Evolutionary conservation across 208 protist genomes (phyloP), one percentile per base, ranked within the genome.

Genomic region (Leishmania tropica): DNA sequence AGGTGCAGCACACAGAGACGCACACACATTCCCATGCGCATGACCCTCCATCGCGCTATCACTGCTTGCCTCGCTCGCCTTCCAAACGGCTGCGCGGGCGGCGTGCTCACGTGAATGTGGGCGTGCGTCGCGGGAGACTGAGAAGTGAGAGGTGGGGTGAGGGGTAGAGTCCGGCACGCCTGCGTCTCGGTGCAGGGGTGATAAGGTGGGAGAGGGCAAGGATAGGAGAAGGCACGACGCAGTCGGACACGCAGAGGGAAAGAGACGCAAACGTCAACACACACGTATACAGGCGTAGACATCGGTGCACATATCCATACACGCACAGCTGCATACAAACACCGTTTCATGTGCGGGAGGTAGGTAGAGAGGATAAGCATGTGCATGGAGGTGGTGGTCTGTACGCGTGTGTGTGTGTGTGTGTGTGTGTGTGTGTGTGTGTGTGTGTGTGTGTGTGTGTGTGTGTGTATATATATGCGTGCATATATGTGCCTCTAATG

Each of bases 371-470:
- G 17, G 15, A 42, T 3, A 47, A 45, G n/a, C 40, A 47, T 71
- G 13, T 28, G 3, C 40, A 10, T 21, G 13, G 37, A 71, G 15
- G 37, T 71, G 65, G 70, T 40, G 68, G 15, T 4, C 15, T 53
- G 19, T 73, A 15, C 24, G 68, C 68, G 4, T 51, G 68, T 51
- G 19, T 51, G 0, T 31, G 37, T 45, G 68, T 40, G 37, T 19
- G 68, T 81, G 70, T 35, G 19, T 51, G 0, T 31, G 37, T 45
- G 68, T 40, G 37, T 19, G 68, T 81, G 70, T 85, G 68, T 1
- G 0, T 31, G 42, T 31, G 37, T 53, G 42, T n/a, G 42, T 74
- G 1, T 53, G 40, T 28, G 11, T 1, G 42, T 17, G 24, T 47
- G 40, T 42, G 40, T 42, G 42, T 0, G 42, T n/a, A n/a, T n/a